phyloP scores from a whole-genome alignment of 192 early-diverging fungal genomes.

The Podila minutissima region DNA sequence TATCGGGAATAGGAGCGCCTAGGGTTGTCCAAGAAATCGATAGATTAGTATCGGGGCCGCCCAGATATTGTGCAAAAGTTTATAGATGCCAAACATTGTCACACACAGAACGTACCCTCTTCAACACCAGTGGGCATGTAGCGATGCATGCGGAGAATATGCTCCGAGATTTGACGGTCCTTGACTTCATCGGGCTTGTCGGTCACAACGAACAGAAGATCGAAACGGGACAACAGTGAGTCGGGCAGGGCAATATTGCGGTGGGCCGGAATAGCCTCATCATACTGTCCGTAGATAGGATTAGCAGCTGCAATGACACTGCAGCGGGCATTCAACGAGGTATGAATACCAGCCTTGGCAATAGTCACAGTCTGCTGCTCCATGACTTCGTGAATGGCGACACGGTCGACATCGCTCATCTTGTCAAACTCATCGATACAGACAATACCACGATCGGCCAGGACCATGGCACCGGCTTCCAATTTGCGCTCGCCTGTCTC shows the following conservation, averaged over 20 bases:
- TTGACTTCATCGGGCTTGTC: conserved; percentile 88
- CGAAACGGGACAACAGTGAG: conserved; percentile 96
- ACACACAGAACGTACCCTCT: conserved; percentile 67
- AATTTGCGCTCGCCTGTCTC: conserved; percentile 93
- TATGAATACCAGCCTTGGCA: conserved; percentile 99
- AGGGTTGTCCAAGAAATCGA: neutral
- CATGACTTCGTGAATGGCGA: conserved; percentile 99
- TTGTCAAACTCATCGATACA: conserved; percentile 99
- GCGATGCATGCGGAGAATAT: conserved; percentile 95
- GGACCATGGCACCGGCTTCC: conserved; percentile 99
- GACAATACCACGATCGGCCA: conserved; percentile 96
- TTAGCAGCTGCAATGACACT: conserved; percentile 98
- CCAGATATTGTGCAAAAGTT: neutral
- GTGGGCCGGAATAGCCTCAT: conserved; percentile 85
- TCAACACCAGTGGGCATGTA: conserved; percentile 87
- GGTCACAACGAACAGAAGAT: conserved; percentile 95
- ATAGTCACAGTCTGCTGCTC: conserved; percentile 99
- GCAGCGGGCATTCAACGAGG: conserved; percentile 96
- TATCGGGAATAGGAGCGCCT: conserved; percentile 62
- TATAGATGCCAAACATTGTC: neutral
- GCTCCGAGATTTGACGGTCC: conserved; percentile 91
- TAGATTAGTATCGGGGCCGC: too few species aligned
- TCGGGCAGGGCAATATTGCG: conserved; percentile 97
- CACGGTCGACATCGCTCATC: conserved; percentile 96
- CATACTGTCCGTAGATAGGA: conserved; percentile 91